These are phyloP conservation scores for Telfairia occidentalis DNA, from an alignment of 331 rosid genomes.

Conservation along the genomic window DNA sequence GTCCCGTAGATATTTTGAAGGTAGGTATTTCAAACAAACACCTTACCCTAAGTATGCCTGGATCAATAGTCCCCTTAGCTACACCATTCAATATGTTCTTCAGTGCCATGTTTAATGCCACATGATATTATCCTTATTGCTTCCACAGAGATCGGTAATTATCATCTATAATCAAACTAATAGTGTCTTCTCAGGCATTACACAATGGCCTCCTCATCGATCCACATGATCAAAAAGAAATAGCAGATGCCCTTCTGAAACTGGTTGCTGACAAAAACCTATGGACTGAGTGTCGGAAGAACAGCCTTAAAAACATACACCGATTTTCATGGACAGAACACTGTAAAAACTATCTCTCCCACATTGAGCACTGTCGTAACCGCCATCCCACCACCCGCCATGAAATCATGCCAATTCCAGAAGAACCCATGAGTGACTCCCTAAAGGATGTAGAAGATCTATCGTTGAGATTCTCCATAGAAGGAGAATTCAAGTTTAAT, in stretches of 20 bases:
- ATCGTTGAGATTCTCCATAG: constrained; percentile 62
- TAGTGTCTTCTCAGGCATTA: constrained; percentile 33
- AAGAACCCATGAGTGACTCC: constrained; percentile 76
- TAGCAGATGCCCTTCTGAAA: constrained; percentile 69
- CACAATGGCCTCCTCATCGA: constrained; percentile 67
- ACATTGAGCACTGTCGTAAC: constrained; percentile 48
- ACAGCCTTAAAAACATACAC: constrained; percentile 69
- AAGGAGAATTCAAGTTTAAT: constrained; percentile 44
- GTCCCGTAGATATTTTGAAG: constrained; percentile 47
- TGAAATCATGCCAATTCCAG: constrained; percentile 46
- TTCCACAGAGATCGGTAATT: not conserved
- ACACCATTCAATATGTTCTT: not conserved
- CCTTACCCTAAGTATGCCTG: not conserved
- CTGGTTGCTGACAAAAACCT: constrained; percentile 66
- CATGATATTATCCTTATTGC: not conserved
- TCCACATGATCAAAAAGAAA: constrained; percentile 71
- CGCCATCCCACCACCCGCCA: constrained; percentile 47
- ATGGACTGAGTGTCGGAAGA: constrained; percentile 67
- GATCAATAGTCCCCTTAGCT: not conserved
- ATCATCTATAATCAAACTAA: not conserved
- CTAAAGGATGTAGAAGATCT: constrained; percentile 61
- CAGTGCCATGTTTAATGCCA: not conserved
- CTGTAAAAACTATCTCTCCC: constrained; percentile 72
- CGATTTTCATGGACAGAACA: constrained; percentile 81
- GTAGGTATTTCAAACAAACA: constrained; percentile 15